A percentile compares a stretch with the other conserved stretches of the same genome.
Conservation (phyloP, 768 basidiomycete genomes). For the Coprinellus micaceus region DNA sequence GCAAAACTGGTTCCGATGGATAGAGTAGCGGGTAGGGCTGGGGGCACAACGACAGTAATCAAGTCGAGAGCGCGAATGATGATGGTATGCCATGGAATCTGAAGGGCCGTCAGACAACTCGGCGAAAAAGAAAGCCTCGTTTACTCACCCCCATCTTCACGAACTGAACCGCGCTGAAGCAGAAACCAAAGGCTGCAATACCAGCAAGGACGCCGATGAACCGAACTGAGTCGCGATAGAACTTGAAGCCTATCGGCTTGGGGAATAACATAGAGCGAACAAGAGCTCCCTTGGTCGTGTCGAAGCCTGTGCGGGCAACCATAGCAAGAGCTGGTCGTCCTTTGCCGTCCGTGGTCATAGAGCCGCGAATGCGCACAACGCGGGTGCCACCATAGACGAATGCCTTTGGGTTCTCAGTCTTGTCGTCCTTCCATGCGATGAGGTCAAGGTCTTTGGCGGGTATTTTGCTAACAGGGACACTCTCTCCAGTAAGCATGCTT, state of each 20-base stretch:
- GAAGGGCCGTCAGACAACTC: neutral
- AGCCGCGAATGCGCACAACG: conserved; percentile 79
- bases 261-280: conserved; percentile 98
- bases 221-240: conserved; percentile 87
- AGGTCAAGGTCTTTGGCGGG: conserved; percentile 81
- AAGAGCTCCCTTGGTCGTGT: conserved; percentile 95
- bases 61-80: conserved; percentile 89
- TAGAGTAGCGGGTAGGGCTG: conserved; percentile 93
- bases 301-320: conserved; percentile 91
- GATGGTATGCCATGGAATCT: conserved; percentile 91
- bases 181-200: conserved; percentile 90
- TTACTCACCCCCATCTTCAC: conserved; percentile 78
- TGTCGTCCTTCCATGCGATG: conserved; percentile 61
- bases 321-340: conserved; percentile 70
- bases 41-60: conserved; percentile 96
- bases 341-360: conserved; percentile 46
- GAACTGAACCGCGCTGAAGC: conserved; percentile 89
- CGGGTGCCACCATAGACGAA: conserved; percentile 90
- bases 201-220: conserved; percentile 91
- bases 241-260: conserved; percentile 98
- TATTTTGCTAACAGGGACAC: conserved; percentile 91
- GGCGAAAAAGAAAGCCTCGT: conserved; percentile 1
- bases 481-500: conserved; percentile 98
- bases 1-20: conserved; percentile 98
- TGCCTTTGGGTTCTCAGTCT: conserved; percentile 73